Evolutionary conservation across 2,329 filamentous ascomycete species (phyloP).

Genomic region (Epichloe glyceriae): DNA sequence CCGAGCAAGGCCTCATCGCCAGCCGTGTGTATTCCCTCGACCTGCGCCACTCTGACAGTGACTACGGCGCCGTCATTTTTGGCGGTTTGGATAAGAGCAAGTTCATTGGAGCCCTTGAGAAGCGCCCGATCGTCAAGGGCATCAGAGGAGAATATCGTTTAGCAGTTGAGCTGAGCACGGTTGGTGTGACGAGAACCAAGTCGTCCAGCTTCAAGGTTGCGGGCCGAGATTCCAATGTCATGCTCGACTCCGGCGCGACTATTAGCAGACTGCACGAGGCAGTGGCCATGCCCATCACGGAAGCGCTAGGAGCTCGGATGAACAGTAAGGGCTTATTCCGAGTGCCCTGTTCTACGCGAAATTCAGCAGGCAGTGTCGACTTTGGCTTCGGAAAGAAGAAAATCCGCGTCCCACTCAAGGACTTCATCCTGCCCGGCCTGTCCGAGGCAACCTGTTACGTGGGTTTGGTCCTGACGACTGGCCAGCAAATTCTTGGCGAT

Average conservation of each 20-base stretch:
- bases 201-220: slow-evolving; percentile 14
- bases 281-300: slow-evolving; percentile 29
- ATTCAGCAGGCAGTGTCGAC: slow-evolving; percentile 27
- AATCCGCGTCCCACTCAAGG: slow-evolving; percentile 30
- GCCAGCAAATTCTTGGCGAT: slow-evolving; percentile 31
- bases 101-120: slow-evolving; percentile 32
- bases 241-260: slow-evolving; percentile 42
- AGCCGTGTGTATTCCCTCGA: slow-evolving; percentile 39
- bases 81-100: slow-evolving; percentile 40
- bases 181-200: slow-evolving; percentile 19
- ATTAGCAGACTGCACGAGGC: slow-evolving; percentile 31
- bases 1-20: slow-evolving; percentile 31
- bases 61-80: slow-evolving; percentile 37
- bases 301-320: slow-evolving; percentile 27
- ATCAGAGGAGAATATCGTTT: slow-evolving; percentile 23
- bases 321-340: slow-evolving; percentile 30
- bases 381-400: slow-evolving; percentile 32
- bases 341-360: slow-evolving; percentile 28
- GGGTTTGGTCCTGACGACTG: slow-evolving; percentile 26
- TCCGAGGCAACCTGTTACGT: slow-evolving; percentile 25
- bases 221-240: slow-evolving; percentile 24
- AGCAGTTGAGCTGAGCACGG: slow-evolving; percentile 17
- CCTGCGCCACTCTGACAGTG: slow-evolving; percentile 29
- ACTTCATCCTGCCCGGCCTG: slow-evolving; percentile 30
- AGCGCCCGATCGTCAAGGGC: slow-evolving; percentile 29